Conservation (phyloP, 2,329 filamentous ascomycete genomes). For the Alternaria arborescens region DNA sequence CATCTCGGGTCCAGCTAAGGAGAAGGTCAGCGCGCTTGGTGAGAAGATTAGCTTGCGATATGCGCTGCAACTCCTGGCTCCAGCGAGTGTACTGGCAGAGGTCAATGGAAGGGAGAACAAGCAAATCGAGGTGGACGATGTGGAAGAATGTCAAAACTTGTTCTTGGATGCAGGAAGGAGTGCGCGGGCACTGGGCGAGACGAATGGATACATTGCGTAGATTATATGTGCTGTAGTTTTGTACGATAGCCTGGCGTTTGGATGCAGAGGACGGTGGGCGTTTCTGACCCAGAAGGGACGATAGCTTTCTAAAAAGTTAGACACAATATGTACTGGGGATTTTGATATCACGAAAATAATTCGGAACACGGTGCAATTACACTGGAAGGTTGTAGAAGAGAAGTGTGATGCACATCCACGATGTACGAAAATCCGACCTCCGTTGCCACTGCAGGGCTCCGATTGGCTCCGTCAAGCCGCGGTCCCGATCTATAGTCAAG, state of each 20-base stretch:
- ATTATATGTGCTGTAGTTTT: slow-evolving; percentile 9
- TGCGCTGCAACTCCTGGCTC: slow-evolving; percentile 88
- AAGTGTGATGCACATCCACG: not conserved
- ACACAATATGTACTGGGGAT: slow-evolving; percentile 11
- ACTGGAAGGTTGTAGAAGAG: not conserved
- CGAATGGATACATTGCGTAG: slow-evolving; percentile 48
- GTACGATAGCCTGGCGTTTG: slow-evolving; percentile 26
- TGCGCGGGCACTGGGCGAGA: slow-evolving; percentile 46
- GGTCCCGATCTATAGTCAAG: slow-evolving; percentile 14
- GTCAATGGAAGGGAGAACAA: slow-evolving; percentile 61
- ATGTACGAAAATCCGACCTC: slow-evolving; percentile 12
- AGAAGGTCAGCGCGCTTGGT: slow-evolving; percentile 86
- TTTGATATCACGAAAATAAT: slow-evolving; percentile 12
- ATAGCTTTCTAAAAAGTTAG: slow-evolving; percentile 17
- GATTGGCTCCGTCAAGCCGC: slow-evolving; percentile 31
- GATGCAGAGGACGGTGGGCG: slow-evolving; percentile 15
- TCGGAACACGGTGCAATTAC: not conserved
- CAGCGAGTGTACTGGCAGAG: slow-evolving; percentile 88
- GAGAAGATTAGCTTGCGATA: slow-evolving; percentile 91
- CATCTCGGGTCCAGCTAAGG: slow-evolving; percentile 82
- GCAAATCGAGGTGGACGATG: slow-evolving; percentile 64
- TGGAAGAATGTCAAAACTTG: slow-evolving; percentile 59
- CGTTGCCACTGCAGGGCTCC: slow-evolving; percentile 31
- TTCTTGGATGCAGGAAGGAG: slow-evolving; percentile 61
- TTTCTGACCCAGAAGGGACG: slow-evolving; percentile 13